Conservation (phyloP, 129 eudicot genomes). For the Saussurea involucrata region DNA sequence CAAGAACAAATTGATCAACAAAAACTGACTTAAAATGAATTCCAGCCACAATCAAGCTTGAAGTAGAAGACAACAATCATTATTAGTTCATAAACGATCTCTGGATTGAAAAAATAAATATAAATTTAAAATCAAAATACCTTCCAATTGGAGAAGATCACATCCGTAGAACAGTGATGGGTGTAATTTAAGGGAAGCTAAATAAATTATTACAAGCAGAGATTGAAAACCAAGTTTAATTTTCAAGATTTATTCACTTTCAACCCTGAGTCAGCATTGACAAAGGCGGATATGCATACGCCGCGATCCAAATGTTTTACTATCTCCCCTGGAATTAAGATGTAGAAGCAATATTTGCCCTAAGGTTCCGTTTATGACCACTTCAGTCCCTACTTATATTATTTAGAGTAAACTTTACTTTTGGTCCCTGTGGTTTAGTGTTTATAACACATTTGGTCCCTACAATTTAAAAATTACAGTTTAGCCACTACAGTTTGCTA, state of each 20-base stretch:
- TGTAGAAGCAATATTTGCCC: background rate
- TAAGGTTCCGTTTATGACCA: background rate
- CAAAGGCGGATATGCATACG: slow-evolving; percentile 32
- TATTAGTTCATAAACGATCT: slow-evolving; percentile 1
- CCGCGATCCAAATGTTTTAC: slow-evolving; percentile 8
- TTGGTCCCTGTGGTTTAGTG: too few relatives aligned
- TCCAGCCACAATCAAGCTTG: background rate
- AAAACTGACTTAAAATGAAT: slow-evolving; percentile 1
- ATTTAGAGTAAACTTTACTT: background rate
- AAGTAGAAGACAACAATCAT: slow-evolving; percentile 2
- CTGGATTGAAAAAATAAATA: background rate
- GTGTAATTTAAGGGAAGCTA: background rate
- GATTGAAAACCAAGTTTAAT: slow-evolving; percentile 19
- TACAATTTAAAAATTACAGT: too few relatives aligned
- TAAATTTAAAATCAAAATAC: background rate
- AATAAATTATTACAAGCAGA: background rate
- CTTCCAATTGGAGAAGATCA: slow-evolving; percentile 28
- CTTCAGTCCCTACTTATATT: background rate
- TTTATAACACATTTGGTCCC: background rate
- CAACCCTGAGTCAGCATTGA: slow-evolving; percentile 38
- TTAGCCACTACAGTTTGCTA: too few relatives aligned
- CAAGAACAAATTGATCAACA: background rate
- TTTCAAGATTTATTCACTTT: slow-evolving; percentile 23
- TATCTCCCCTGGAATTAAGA: slow-evolving; percentile 4
- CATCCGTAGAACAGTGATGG: slow-evolving; percentile 15